Evolutionary conservation across 495 filamentous ascomycete species (phyloP).

Genomic region (Tuber umbilicatum): DNA sequence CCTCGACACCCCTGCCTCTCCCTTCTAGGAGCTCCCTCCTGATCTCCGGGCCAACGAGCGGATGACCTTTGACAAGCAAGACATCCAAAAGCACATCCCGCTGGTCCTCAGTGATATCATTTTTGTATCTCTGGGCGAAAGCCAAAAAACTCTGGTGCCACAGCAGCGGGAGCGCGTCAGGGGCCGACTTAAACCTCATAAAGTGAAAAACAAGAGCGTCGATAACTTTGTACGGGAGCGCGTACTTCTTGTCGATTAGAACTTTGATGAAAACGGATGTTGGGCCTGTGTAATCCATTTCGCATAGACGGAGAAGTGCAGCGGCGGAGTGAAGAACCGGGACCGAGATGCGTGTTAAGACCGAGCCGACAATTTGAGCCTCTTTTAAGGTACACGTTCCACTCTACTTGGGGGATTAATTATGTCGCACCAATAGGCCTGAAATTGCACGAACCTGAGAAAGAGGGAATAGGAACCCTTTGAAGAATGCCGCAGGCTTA

Average conservation of each 20-base stretch:
- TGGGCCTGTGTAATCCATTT: slow-evolving; percentile 79
- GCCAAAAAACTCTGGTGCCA: slow-evolving; percentile 86
- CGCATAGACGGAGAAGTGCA: slow-evolving; percentile 81
- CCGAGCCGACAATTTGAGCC: slow-evolving; percentile 79
- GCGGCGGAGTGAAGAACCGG: slow-evolving; percentile 89
- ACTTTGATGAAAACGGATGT: slow-evolving; percentile 89
- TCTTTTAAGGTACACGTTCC: slow-evolving; percentile 81
- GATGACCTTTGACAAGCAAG: slow-evolving; percentile 77
- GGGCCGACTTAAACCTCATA: slow-evolving; percentile 66
- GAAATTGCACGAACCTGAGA: slow-evolving; percentile 44
- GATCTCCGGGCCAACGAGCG: slow-evolving; percentile 82
- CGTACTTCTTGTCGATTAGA: slow-evolving; percentile 94
- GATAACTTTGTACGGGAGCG: slow-evolving; percentile 87
- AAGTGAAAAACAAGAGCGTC: slow-evolving; percentile 96
- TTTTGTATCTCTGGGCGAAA: slow-evolving; percentile 89
- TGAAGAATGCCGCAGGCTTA: slow-evolving; percentile 95
- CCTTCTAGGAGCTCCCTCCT: slow-evolving; percentile 84
- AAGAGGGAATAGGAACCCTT: slow-evolving; percentile 88
- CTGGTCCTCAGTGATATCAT: slow-evolving; percentile 89
- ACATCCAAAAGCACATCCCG: slow-evolving; percentile 86
- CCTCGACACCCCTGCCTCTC: slow-evolving; percentile 70
- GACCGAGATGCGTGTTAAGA: slow-evolving; percentile 68
- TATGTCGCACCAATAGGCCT: too few species aligned
- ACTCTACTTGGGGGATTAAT: slow-evolving; percentile 47
- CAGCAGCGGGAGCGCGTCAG: slow-evolving; percentile 63